Conservation (phyloP, 2,329 filamentous ascomycete genomes). For the Helicocarpus griseus region DNA sequence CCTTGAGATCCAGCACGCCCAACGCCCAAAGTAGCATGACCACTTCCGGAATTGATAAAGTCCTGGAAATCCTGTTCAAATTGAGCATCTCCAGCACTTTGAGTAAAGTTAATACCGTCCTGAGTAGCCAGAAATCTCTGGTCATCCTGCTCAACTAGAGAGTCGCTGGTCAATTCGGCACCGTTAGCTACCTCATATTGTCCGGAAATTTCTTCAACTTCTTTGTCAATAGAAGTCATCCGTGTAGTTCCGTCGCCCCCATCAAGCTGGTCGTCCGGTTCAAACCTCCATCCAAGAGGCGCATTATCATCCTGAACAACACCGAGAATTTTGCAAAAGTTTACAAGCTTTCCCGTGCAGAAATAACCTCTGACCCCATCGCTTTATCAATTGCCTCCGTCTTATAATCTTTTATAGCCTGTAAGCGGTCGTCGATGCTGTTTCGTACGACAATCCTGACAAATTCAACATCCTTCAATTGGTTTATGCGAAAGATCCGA, state of each 20-base stretch:
- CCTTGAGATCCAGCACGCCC: neutral
- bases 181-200: neutral
- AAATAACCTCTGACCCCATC: conserved; percentile 17
- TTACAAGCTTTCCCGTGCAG: conserved; percentile 6
- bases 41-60: too few species aligned
- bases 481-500: conserved; percentile 56
- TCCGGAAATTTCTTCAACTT: neutral
- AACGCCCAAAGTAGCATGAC: too few species aligned
- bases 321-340: conserved; percentile 9
- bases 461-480: conserved; percentile 50
- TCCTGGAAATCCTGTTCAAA: too few species aligned
- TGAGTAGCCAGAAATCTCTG: too few species aligned
- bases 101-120: too few species aligned
- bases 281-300: conserved; percentile 5
- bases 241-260: neutral
- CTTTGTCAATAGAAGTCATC: neutral
- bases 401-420: conserved; percentile 48
- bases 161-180: neutral
- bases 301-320: conserved; percentile 5
- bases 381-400: conserved; percentile 16
- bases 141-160: too few species aligned
- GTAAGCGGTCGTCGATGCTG: conserved; percentile 50
- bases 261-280: neutral
- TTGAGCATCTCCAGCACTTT: too few species aligned
- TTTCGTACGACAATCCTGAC: conserved; percentile 47